Evolutionary conservation across 2,329 filamentous ascomycete species (phyloP).

Genomic region (Magnaporthiopsis rhizophila): DNA sequence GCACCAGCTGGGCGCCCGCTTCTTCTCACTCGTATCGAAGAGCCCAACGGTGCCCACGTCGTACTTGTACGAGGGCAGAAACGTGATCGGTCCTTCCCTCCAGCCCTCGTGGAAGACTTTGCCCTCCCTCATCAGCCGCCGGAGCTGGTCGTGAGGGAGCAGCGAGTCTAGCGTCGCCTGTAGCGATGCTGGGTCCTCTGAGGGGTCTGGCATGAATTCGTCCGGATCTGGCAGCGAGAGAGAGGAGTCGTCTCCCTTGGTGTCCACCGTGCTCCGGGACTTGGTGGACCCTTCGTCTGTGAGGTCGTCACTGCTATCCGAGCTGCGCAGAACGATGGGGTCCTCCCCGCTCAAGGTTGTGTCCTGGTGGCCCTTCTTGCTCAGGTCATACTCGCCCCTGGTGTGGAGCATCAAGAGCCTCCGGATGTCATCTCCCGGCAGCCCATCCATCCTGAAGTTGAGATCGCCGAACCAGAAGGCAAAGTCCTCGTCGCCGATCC

Average conservation of each 20-base stretch:
- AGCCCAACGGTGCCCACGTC: constrained; percentile 86
- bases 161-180: constrained; percentile 84
- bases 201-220: constrained; percentile 58
- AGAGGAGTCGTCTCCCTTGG: constrained; percentile 29
- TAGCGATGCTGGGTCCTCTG: constrained; percentile 74
- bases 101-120: constrained; percentile 88
- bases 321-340: constrained; percentile 37
- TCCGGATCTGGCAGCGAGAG: constrained; percentile 51
- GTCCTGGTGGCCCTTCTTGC: constrained; percentile 27
- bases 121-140: constrained; percentile 61
- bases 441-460: constrained; percentile 83
- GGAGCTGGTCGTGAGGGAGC: constrained; percentile 82
- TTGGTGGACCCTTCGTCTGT: constrained; percentile 22
- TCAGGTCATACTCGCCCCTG: constrained; percentile 63
- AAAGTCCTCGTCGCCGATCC: constrained; percentile 85
- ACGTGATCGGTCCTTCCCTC: constrained; percentile 80
- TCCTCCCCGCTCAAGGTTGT: constrained; percentile 36
- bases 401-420: constrained; percentile 77
- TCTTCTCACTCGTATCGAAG: constrained; percentile 95
- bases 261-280: constrained; percentile 14
- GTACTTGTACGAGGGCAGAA: constrained; percentile 95
- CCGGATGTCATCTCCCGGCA: constrained; percentile 86
- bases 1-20: constrained; percentile 89
- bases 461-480: constrained; percentile 95
- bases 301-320: constrained; percentile 39